Percentiles rank a stretch among this genome's conserved stretches.
phyloP scores from a whole-genome alignment of 805 yeast genomes.

The Saccharomycopsis malanga region DNA sequence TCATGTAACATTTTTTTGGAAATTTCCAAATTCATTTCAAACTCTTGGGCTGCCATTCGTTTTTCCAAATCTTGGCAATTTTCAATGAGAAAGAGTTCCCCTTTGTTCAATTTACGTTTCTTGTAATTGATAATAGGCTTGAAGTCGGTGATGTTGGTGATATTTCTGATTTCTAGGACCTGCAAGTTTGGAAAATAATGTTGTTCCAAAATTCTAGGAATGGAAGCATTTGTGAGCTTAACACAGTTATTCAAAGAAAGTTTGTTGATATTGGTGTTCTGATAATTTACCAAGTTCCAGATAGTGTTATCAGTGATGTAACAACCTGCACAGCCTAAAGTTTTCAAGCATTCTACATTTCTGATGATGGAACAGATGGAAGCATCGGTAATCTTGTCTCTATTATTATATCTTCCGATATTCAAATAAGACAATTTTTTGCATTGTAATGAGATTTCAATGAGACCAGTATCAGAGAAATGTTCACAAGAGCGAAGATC shows the following conservation, averaged over 20 bases:
- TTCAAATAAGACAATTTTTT: constrained; percentile 52
- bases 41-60: constrained; percentile 32
- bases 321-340: constrained; percentile 89
- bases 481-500: constrained; percentile 82
- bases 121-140: constrained; percentile 64
- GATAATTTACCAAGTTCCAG: constrained; percentile 66
- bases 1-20: constrained; percentile 56
- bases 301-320: constrained; percentile 65
- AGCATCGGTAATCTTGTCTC: constrained; percentile 62
- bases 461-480: constrained; percentile 69
- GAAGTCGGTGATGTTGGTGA: constrained; percentile 49
- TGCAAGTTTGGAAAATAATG: constrained; percentile 52
- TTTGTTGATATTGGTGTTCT: constrained; percentile 47
- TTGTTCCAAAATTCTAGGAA: constrained; percentile 40
- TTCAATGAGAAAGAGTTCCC: constrained; percentile 57
- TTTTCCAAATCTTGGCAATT: constrained; percentile 65
- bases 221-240: constrained; percentile 44
- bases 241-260: constrained; percentile 72
- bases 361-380: constrained; percentile 52
- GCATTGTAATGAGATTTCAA: constrained; percentile 59
- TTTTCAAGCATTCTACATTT: constrained; percentile 47
- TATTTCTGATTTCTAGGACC: constrained; percentile 71
- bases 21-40: constrained; percentile 42
- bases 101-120: constrained; percentile 39
- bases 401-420: constrained; percentile 69